A percentile compares a stretch with the other conserved stretches of the same genome.
Evolutionary conservation across 2,329 filamentous ascomycete species (phyloP).

Genomic region (Penicillium sp.): DNA sequence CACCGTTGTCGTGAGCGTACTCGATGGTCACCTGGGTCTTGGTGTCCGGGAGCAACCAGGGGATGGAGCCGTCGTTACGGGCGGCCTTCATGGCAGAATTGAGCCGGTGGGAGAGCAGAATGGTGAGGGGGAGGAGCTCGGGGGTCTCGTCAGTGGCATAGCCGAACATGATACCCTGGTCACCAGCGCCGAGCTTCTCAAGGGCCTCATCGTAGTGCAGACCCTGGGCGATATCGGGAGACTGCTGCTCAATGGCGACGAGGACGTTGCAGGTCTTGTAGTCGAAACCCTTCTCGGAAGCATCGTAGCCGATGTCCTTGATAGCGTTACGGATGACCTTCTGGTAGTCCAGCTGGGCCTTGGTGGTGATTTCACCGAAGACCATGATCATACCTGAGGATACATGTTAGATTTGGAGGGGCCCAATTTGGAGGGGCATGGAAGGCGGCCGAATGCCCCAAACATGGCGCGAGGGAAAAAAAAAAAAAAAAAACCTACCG

Average conservation of each 20-base stretch:
- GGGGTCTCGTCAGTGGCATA: constrained; percentile 99
- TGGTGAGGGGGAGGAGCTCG: constrained; percentile 89
- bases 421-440: constrained; percentile 1
- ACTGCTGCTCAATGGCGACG: constrained; percentile 98
- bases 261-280: constrained; percentile 99
- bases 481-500: constrained; percentile 48
- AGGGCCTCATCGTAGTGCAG: constrained; percentile 97
- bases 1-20: constrained; percentile 91
- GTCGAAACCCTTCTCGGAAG: constrained; percentile 96
- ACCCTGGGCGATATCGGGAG: constrained; percentile 96
- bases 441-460: background rate
- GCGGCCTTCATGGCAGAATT: constrained; percentile 91
- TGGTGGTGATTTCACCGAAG: constrained; percentile 97
- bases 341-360: constrained; percentile 94
- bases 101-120: constrained; percentile 92
- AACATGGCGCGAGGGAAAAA: background rate
- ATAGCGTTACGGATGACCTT: constrained; percentile 90
- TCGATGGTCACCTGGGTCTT: constrained; percentile 99
- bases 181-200: constrained; percentile 95
- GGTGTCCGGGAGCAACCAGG: constrained; percentile 96
- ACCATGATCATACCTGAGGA: constrained; percentile 79
- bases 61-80: constrained; percentile 76
- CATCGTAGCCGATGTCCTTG: constrained; percentile 98
- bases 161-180: constrained; percentile 99
- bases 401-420: constrained; percentile 11